These are phyloP conservation scores for Streptanthus diversifolius DNA, from an alignment of 345 rosid genomes.

Conservation along the genomic window DNA sequence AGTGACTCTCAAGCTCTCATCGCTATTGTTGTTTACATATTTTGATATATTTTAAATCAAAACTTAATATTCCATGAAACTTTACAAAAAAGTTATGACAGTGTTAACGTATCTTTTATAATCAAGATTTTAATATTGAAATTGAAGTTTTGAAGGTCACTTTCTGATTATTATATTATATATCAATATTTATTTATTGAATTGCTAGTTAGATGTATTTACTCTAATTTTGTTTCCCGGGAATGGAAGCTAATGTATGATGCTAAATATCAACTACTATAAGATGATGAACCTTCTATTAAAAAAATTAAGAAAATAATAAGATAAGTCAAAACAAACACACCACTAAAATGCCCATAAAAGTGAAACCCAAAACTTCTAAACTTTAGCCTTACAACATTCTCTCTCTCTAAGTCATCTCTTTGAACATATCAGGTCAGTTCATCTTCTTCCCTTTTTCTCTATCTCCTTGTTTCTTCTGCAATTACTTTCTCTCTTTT, in stretches of 20 bases:
- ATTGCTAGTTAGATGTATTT: not conserved
- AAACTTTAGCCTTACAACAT: constrained; percentile 23
- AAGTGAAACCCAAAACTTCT: constrained; percentile 33
- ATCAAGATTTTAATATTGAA: not conserved
- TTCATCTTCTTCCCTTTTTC: constrained; percentile 36
- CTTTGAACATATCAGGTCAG: constrained; percentile 36
- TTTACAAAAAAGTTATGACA: not conserved
- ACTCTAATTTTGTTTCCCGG: not conserved
- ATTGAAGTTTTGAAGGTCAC: not conserved
- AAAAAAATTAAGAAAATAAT: not conserved
- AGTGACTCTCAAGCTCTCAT: not conserved
- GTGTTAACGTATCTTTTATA: not conserved
- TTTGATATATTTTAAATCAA: not conserved
- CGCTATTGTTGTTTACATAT: no score
- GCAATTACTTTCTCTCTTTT: constrained; percentile 26
- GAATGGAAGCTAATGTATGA: not conserved
- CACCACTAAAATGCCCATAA: constrained; percentile 36
- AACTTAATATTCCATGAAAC: not conserved
- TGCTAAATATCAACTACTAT: constrained; percentile 13
- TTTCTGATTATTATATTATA: not conserved
- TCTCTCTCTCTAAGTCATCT: constrained; percentile 32
- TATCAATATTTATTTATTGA: not conserved
- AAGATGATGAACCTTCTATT: not conserved
- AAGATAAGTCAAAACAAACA: constrained; percentile 36
- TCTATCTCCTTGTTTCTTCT: constrained; percentile 37